These are phyloP conservation scores for Ensete ventricosum DNA, from an alignment of 176 grass and related monocot species.

Conservation along the genomic window DNA sequence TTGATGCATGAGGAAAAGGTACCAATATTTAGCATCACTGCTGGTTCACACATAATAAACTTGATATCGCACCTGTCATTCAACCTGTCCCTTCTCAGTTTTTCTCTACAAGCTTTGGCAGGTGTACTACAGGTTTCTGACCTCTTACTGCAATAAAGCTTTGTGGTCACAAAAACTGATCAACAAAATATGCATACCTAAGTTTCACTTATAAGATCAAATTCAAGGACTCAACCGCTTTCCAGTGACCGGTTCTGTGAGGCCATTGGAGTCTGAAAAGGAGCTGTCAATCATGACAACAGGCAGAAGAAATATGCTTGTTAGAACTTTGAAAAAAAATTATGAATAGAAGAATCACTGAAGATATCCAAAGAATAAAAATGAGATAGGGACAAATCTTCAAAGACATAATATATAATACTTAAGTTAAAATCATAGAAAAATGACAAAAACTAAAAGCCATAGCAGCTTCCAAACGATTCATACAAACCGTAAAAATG, in stretches of 20 bases:
- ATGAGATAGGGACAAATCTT: background rate
- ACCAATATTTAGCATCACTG: background rate
- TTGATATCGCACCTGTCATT: conserved; percentile 55
- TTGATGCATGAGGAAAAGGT: background rate
- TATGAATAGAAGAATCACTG: background rate
- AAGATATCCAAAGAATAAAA: background rate
- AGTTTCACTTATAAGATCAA: conserved; percentile 2
- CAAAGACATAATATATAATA: background rate
- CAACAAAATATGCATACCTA: background rate
- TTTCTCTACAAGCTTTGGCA: conserved; percentile 92
- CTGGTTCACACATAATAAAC: conserved; percentile 7
- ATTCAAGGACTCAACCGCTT: conserved; percentile 58
- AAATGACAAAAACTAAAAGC: background rate
- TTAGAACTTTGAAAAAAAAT: conserved; percentile 1
- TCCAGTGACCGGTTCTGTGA: conserved; percentile 47
- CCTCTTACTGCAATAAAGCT: conserved; percentile 48
- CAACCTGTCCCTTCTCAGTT: conserved; percentile 80
- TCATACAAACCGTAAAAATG: background rate
- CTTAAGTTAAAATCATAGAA: background rate
- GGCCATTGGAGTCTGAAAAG: conserved; percentile 35
- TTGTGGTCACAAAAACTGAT: conserved; percentile 13
- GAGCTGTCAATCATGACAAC: conserved; percentile 45
- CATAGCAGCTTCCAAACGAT: background rate
- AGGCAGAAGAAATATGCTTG: conserved; percentile 6
- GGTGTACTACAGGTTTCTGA: conserved; percentile 48